Evolutionary conservation across 768 basidiomycete species (phyloP), one percentile per base, ranked within the genome.

Genomic region (Suillus placidus): DNA sequence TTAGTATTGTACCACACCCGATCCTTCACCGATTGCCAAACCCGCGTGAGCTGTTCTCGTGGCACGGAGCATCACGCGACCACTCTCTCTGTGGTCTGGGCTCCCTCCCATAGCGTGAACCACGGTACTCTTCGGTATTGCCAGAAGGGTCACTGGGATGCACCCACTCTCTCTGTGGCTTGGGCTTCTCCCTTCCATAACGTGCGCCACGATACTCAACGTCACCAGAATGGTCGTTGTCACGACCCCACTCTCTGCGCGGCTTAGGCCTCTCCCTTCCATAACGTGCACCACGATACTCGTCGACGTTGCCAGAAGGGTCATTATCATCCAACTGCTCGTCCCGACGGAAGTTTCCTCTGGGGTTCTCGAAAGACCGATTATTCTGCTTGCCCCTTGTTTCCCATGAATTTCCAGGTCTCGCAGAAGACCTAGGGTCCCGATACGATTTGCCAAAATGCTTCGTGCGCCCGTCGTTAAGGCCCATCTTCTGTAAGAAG

Each of bases 401-500:
- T n/a, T 61, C 61, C 64, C 64, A 64, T n/a, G 56, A 60, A 6
- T 61, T 61, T 9, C 0, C 14, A 62, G 64, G 47, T 35, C 49
- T 63, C 20, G 18, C 32, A 20, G 23, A 63, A 13, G 23, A 13
- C 14, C 42, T 60, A 32, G 40, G 13, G 6, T 63, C 40, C 37
- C 61, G 58, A 14, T 8, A 6, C 13, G 63, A 16, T 63, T 64
- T 63, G 6, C 64, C 74, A 43, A 68, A 74, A 20, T 66, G 66
- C 38, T 73, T 71, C 26, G 74, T 67, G 35, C 76, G 68, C 60
- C 71, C 73, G 61, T 77, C 74, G 7, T 60, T 56, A 38, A 83
- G 63, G 1, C 84, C 84, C 13, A 84, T 69, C 61, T 73, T 74
- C 37, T 73, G 43, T 75, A 91, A 71, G 78, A 90, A 84, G 56